Evolutionary conservation across 2,329 filamentous ascomycete species (phyloP).

Genomic region (Neonectria faginata): DNA sequence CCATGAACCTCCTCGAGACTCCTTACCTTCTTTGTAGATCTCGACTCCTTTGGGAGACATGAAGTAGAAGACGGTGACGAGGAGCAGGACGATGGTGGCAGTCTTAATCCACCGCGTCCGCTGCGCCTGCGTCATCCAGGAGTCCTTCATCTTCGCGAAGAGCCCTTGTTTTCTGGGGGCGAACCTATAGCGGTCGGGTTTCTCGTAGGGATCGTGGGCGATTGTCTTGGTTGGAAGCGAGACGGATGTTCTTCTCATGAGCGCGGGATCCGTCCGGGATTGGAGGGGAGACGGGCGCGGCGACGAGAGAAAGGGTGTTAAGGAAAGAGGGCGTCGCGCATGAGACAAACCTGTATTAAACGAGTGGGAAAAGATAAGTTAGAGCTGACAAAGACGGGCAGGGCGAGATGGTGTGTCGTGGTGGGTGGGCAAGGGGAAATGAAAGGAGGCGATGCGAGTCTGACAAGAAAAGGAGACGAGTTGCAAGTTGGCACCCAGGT

Average conservation of each 20-base stretch:
- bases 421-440: conserved; percentile 30
- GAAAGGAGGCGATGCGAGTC: conserved; percentile 23
- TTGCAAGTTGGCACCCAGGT: background rate
- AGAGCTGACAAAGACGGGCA: conserved; percentile 14
- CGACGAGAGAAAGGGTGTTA: conserved; percentile 36
- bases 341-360: conserved; percentile 25
- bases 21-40: conserved; percentile 61
- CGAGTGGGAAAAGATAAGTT: conserved; percentile 14
- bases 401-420: background rate
- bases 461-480: conserved; percentile 17
- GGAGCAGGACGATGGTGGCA: conserved; percentile 68
- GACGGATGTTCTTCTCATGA: conserved; percentile 74
- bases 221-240: conserved; percentile 71
- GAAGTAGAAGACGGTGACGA: conserved; percentile 73
- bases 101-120: conserved; percentile 75
- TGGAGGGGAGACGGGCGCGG: conserved; percentile 8
- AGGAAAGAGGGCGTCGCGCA: conserved; percentile 47
- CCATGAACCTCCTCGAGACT: conserved; percentile 7
- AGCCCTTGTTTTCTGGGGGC: conserved; percentile 60
- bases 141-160: conserved; percentile 67
- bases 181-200: conserved; percentile 69
- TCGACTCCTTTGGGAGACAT: conserved; percentile 70
- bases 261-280: conserved; percentile 41
- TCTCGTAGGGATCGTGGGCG: conserved; percentile 73
- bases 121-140: conserved; percentile 73